A percentile compares a stretch with the other conserved stretches of the same genome.
phyloP scores from a whole-genome alignment of 805 yeast species.

The Yamadazyma kitorensis region DNA sequence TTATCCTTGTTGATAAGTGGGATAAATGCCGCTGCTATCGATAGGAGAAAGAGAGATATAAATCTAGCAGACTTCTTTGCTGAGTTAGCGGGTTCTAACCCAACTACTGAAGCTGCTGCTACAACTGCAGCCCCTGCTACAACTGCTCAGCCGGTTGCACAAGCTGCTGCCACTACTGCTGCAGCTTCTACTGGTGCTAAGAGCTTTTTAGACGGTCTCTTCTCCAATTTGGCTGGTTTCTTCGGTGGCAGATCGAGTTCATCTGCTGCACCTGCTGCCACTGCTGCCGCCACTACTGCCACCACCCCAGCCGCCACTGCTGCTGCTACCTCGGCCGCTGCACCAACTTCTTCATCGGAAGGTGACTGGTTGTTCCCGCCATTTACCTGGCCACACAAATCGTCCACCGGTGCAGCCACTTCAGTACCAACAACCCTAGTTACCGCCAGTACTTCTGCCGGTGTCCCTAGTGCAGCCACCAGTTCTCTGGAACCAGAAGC shows the following conservation, averaged over 20 bases:
- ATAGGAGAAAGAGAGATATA: no score
- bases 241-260: slow-evolving; percentile 5
- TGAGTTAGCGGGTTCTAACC: slow-evolving; percentile 7
- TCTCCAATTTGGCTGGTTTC: slow-evolving; percentile 8
- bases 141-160: slow-evolving; percentile 3
- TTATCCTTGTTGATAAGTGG: slow-evolving; percentile 5
- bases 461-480: slow-evolving; percentile 17
- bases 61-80: slow-evolving; percentile 8
- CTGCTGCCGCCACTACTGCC: slow-evolving; percentile 12
- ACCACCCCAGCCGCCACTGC: slow-evolving; percentile 6
- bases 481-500: no score
- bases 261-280: slow-evolving; percentile 10
- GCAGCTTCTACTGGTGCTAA: slow-evolving; percentile 3
- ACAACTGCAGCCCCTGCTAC: slow-evolving; percentile 3
- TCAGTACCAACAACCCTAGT: not conserved
- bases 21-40: not conserved
- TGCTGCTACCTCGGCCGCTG: slow-evolving; percentile 1
- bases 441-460: slow-evolving; percentile 10
- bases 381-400: slow-evolving; percentile 5
- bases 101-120: slow-evolving; percentile 1
- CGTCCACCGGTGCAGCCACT: slow-evolving; percentile 3
- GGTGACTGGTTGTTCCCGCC: not conserved
- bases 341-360: not conserved
- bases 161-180: slow-evolving; percentile 7
- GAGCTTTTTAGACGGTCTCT: slow-evolving; percentile 1